Conservation (phyloP, 2,329 filamentous ascomycete species). For the Calonectria naviculata region DNA sequence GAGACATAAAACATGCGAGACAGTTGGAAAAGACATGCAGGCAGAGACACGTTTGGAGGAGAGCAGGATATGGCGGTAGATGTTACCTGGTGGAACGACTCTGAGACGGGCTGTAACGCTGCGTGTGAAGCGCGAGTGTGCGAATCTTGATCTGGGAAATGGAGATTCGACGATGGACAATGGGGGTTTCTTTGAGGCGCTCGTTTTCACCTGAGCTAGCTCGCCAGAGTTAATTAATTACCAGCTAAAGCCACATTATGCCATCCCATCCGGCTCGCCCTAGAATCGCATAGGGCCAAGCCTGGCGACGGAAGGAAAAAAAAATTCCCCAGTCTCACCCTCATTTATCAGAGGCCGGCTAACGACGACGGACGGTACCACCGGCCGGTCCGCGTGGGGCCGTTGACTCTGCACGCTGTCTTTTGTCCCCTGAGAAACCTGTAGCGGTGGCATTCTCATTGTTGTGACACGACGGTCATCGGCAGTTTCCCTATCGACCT, state of each 20-base stretch:
- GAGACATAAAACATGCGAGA: neutral
- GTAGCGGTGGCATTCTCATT: neutral
- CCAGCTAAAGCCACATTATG: neutral
- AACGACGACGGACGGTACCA: neutral
- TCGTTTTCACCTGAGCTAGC: neutral
- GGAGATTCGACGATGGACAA: neutral
- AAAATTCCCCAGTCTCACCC: slow-evolving; percentile 6
- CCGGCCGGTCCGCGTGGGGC: slow-evolving; percentile 14
- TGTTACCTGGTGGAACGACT: neutral
- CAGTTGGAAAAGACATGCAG: neutral
- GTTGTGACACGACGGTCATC: slow-evolving; percentile 1
- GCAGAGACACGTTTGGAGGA: neutral
- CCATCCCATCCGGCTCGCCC: neutral
- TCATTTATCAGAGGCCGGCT: slow-evolving; percentile 6
- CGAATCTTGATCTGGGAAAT: neutral
- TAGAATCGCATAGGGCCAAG: neutral
- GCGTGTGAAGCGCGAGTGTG: neutral
- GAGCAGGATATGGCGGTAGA: neutral
- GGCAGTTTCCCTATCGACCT: neutral
- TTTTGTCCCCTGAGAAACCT: neutral
- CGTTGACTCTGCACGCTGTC: neutral
- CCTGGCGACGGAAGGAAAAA: neutral
- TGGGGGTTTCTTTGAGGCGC: neutral
- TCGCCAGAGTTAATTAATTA: neutral
- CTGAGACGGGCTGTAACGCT: slow-evolving; percentile 1